phyloP scores from a whole-genome alignment of 2,329 filamentous ascomycete genomes.

The Trichoderma koningii region DNA sequence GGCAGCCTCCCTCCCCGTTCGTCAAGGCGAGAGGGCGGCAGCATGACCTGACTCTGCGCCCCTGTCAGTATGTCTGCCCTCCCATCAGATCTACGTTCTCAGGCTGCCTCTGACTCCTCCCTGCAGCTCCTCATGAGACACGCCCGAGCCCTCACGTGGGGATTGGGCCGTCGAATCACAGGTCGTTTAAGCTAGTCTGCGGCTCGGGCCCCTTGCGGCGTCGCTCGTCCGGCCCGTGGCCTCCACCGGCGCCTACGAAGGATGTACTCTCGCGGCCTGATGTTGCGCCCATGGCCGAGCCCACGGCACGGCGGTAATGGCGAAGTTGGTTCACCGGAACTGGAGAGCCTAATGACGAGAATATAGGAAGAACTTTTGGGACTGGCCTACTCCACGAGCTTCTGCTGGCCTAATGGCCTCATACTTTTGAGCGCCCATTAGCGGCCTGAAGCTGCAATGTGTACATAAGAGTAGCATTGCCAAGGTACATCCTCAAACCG shows the following conservation, averaged over 20 bases:
- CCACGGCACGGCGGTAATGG: neutral
- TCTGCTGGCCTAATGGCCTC: neutral
- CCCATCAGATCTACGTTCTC: neutral
- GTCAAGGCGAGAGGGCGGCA: neutral
- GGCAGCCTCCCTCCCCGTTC: conserved; percentile 4
- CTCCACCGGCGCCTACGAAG: conserved; percentile 19
- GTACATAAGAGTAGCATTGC: neutral
- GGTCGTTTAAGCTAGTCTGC: conserved; percentile 4
- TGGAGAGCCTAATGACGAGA: neutral
- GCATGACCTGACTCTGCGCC: conserved; percentile 21
- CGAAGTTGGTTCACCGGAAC: neutral
- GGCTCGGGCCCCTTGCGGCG: conserved; percentile 26
- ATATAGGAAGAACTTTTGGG: neutral
- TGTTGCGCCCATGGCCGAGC: conserved; percentile 2
- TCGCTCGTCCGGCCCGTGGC: conserved; percentile 18
- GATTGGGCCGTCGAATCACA: conserved; percentile 11
- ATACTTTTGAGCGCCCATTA: neutral
- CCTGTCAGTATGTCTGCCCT: conserved; percentile 6
- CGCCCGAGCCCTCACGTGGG: conserved; percentile 17
- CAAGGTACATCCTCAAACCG: neutral
- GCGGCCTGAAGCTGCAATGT: neutral
- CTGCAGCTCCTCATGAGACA: conserved; percentile 26
- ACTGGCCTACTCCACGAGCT: neutral
- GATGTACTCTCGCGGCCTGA: neutral
- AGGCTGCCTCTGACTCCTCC: conserved; percentile 13